Percentiles rank a stretch among this genome's conserved stretches.
phyloP scores from a whole-genome alignment of 2,329 filamentous ascomycete genomes.

The Xylaria sp. region DNA sequence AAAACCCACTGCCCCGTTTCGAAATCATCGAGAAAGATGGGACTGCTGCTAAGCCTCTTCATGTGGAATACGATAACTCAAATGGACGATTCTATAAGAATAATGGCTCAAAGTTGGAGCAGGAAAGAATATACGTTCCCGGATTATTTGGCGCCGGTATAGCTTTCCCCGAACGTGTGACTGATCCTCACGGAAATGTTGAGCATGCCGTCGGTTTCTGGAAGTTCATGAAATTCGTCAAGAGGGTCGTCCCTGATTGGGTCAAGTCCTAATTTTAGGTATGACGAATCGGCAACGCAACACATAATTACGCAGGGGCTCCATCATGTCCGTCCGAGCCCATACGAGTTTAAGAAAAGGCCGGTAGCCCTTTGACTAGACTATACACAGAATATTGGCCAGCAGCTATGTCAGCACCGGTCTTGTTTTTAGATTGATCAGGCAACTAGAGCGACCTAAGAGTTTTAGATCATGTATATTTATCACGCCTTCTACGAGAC shows the following conservation, averaged over 20 bases:
- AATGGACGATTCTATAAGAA: constrained; percentile 60
- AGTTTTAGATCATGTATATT: constrained; percentile 17
- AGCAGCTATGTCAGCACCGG: neutral
- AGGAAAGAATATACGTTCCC: constrained; percentile 54
- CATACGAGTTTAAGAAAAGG: neutral
- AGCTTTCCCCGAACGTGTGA: constrained; percentile 69
- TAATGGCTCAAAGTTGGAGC: constrained; percentile 42
- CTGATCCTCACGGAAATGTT: constrained; percentile 69
- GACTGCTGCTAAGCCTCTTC: constrained; percentile 49
- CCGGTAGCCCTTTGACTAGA: constrained; percentile 3
- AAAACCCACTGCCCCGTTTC: constrained; percentile 61
- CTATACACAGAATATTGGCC: neutral
- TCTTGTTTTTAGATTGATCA: neutral
- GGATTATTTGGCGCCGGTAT: constrained; percentile 71
- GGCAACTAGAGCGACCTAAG: neutral
- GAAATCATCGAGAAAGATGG: constrained; percentile 32
- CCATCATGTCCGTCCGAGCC: neutral
- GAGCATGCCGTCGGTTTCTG: constrained; percentile 71
- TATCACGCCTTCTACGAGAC: neutral
- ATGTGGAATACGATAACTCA: constrained; percentile 48
- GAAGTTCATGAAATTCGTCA: constrained; percentile 73
- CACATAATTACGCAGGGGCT: neutral
- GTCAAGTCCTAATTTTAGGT: constrained; percentile 29
- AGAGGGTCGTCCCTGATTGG: constrained; percentile 65
- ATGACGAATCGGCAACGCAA: neutral